Percentiles rank a stretch among this genome's conserved stretches.
Evolutionary conservation across 495 filamentous ascomycete genomes (phyloP).

Genomic region (Xylaria scruposa): DNA sequence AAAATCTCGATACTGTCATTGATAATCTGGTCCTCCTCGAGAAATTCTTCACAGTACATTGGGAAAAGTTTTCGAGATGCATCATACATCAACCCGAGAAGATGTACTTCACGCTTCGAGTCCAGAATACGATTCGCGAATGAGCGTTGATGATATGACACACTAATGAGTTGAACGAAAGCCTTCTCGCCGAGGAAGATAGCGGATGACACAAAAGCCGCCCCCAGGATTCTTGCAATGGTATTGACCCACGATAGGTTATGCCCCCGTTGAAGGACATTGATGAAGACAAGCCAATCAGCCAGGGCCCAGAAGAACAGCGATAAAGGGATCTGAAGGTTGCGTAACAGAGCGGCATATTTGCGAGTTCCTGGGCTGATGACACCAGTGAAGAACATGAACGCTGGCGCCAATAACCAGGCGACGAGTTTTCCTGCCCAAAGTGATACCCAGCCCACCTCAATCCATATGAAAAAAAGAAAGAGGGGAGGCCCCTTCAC

Average conservation of each 20-base stretch:
- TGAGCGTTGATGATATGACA: slow-evolving; percentile 93
- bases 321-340: slow-evolving; percentile 83
- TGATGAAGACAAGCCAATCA: slow-evolving; percentile 79
- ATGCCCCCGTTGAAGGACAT: slow-evolving; percentile 52
- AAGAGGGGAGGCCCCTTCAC: slow-evolving; percentile 65
- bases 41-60: slow-evolving; percentile 87
- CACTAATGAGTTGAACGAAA: slow-evolving; percentile 88
- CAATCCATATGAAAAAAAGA: slow-evolving; percentile 89
- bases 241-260: slow-evolving; percentile 49
- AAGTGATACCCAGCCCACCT: slow-evolving; percentile 85
- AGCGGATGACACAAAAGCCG: slow-evolving; percentile 75
- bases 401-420: slow-evolving; percentile 77
- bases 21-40: slow-evolving; percentile 89
- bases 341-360: slow-evolving; percentile 81
- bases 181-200: slow-evolving; percentile 83
- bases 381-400: slow-evolving; percentile 87
- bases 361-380: slow-evolving; percentile 91
- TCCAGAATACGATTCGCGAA: slow-evolving; percentile 87
- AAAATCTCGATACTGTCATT: slow-evolving; percentile 72
- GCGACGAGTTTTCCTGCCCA: slow-evolving; percentile 88
- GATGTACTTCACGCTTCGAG: slow-evolving; percentile 81
- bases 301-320: slow-evolving; percentile 87
- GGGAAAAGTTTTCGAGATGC: slow-evolving; percentile 88
- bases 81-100: slow-evolving; percentile 86
- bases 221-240: slow-evolving; percentile 77